These are phyloP conservation scores for Lactarius tabidus DNA, from an alignment of 768 basidiomycete species.

Conservation along the genomic window DNA sequence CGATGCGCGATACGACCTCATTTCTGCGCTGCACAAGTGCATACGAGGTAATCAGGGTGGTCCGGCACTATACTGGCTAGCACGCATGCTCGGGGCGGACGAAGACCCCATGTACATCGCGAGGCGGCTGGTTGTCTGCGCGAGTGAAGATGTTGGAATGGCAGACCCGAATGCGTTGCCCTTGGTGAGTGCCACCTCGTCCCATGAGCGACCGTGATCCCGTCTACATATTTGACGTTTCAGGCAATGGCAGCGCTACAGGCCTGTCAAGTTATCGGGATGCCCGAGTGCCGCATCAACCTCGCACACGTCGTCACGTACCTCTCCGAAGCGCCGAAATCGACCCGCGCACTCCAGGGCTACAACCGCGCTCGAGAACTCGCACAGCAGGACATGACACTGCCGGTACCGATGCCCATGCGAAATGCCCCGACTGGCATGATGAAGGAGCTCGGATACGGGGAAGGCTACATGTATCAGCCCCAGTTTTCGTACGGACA, in stretches of 20 bases:
- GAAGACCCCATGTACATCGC: constrained; percentile 81
- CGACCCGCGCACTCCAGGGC: constrained; percentile 72
- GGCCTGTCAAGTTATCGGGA: constrained; percentile 66
- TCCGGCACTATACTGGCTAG: constrained; percentile 87
- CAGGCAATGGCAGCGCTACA: constrained; percentile 62
- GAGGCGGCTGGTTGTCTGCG: constrained; percentile 70
- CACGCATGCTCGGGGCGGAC: constrained; percentile 73
- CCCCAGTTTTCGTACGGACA: constrained; percentile 41
- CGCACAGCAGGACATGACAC: constrained; percentile 48
- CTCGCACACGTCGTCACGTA: constrained; percentile 76
- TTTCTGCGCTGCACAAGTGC: constrained; percentile 80
- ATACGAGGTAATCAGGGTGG: constrained; percentile 71
- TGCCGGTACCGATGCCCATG: constrained; percentile 66
- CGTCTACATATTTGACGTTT: constrained; percentile 1
- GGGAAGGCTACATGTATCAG: constrained; percentile 48
- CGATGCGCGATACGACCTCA: constrained; percentile 76
- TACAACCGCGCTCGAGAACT: constrained; percentile 65
- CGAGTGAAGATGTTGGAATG: constrained; percentile 82
- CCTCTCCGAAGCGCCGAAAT: constrained; percentile 77
- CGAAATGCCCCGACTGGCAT: constrained; percentile 75
- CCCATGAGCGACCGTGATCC: not conserved
- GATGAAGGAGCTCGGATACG: constrained; percentile 54
- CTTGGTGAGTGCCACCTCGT: constrained; percentile 43
- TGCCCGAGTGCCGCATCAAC: constrained; percentile 82
- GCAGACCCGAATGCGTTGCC: constrained; percentile 75